Conservation (phyloP, 192 early-diverging fungal genomes). For the Umbelopsis isabellina region DNA sequence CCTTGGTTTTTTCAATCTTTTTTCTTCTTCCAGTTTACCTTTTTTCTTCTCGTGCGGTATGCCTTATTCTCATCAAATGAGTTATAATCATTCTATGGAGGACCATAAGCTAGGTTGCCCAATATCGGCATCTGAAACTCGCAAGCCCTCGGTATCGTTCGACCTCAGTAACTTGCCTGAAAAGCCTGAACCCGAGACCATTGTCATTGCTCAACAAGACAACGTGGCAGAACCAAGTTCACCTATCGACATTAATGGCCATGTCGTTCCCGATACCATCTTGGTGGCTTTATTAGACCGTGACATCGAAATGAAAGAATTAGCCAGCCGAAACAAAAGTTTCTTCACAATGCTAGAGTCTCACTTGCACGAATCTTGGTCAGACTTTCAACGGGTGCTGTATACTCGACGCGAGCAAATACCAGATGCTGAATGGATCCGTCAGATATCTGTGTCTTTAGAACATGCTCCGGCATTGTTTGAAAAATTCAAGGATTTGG, state of each 20-base stretch:
- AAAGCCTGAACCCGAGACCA: not conserved
- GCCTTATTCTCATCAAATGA: constrained; percentile 26
- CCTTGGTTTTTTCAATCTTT: constrained; percentile 7
- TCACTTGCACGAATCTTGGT: constrained; percentile 32
- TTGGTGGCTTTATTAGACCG: constrained; percentile 42
- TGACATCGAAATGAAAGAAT: constrained; percentile 38
- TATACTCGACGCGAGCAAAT: constrained; percentile 30
- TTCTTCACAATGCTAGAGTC: constrained; percentile 34
- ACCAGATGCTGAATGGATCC: constrained; percentile 41
- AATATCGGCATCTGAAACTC: constrained; percentile 19
- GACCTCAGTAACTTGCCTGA: constrained; percentile 25
- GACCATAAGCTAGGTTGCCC: not conserved
- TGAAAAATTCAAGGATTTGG: constrained; percentile 43
- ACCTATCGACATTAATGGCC: constrained; percentile 33
- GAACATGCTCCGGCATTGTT: constrained; percentile 27
- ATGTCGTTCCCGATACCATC: constrained; percentile 36
- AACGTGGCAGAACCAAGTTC: not conserved
- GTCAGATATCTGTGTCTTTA: constrained; percentile 15
- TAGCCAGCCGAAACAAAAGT: constrained; percentile 33
- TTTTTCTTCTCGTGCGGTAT: constrained; percentile 3
- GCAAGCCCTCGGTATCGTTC: constrained; percentile 39
- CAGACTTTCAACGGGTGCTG: constrained; percentile 33
- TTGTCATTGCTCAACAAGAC: constrained; percentile 8
- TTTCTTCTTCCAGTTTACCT: not conserved
- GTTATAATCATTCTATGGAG: not conserved